Evolutionary conservation across 768 basidiomycete genomes (phyloP).

Genomic region (Mycena polygramma): DNA sequence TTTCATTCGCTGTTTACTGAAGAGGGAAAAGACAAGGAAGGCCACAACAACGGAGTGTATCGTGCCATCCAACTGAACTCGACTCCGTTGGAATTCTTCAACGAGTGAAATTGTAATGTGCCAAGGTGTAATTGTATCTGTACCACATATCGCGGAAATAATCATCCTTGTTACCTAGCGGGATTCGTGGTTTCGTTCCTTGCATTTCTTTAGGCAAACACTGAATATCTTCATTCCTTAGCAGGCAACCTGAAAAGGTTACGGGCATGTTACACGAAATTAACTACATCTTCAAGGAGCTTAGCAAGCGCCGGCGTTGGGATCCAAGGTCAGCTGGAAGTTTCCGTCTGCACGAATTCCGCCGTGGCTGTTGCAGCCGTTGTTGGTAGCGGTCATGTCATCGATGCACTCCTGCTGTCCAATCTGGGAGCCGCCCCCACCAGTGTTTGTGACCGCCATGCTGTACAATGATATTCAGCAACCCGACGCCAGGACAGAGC

Average conservation of each 20-base stretch:
- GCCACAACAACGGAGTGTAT: constrained; percentile 63
- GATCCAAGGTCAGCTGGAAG: constrained; percentile 28
- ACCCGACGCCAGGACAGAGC: neutral
- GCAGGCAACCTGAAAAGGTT: too few relatives aligned
- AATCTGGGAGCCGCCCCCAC: constrained; percentile 29
- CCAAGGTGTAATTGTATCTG: constrained; percentile 19
- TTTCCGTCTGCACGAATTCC: constrained; percentile 25
- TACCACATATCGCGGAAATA: neutral
- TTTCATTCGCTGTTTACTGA: constrained; percentile 83
- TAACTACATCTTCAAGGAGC: too few relatives aligned
- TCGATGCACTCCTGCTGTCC: constrained; percentile 24
- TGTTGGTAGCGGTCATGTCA: constrained; percentile 31
- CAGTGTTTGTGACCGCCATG: constrained; percentile 31
- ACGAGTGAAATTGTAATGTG: constrained; percentile 61
- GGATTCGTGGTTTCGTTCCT: too few relatives aligned
- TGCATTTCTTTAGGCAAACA: too few relatives aligned
- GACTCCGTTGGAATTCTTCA: constrained; percentile 77
- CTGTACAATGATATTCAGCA: neutral
- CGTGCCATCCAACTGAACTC: constrained; percentile 72
- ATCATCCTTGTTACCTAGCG: neutral
- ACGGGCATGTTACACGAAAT: too few relatives aligned
- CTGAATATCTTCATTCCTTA: too few relatives aligned
- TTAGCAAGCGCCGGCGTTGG: constrained; percentile 30
- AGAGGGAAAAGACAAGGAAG: constrained; percentile 65
- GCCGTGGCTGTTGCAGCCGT: constrained; percentile 26